phyloP scores from a whole-genome alignment of 352 stramenopile genomes.

The Phytopythium oedochilum region DNA sequence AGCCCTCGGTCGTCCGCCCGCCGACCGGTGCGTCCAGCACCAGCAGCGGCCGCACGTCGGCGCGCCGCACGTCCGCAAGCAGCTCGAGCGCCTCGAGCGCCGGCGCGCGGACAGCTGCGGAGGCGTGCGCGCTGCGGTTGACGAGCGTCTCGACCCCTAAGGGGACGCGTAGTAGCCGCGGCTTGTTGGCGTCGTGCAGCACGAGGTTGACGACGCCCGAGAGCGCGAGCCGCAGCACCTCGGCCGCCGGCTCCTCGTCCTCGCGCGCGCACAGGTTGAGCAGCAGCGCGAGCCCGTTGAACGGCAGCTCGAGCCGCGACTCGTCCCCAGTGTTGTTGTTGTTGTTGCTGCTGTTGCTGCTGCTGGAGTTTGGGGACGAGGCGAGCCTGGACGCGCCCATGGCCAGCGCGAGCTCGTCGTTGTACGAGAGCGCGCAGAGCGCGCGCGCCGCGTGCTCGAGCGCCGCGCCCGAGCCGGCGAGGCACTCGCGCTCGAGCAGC shows the following conservation, averaged over 20 bases:
- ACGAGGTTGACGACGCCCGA: conserved; percentile 81
- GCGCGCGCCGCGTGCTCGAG: conserved; percentile 76
- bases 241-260: conserved; percentile 10
- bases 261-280: conserved; percentile 32
- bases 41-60: conserved; percentile 33
- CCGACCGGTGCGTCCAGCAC: conserved; percentile 23
- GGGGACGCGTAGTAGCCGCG: conserved; percentile 57
- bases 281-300: conserved; percentile 46
- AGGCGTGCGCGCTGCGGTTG: conserved; percentile 57
- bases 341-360: background rate
- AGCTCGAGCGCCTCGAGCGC: conserved; percentile 72
- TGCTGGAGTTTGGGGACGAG: no score
- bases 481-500: conserved; percentile 48
- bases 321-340: conserved; percentile 10
- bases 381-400: conserved; percentile 25
- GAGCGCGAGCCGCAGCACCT: conserved; percentile 60
- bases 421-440: conserved; percentile 80
- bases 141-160: conserved; percentile 78
- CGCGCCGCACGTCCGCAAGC: conserved; percentile 58
- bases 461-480: conserved; percentile 16
- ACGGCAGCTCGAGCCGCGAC: background rate
- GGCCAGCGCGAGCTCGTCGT: conserved; percentile 59
- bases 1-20: conserved; percentile 19
- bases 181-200: conserved; percentile 84
- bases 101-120: conserved; percentile 57